phyloP scores from a whole-genome alignment of 257 asterid genomes.

The Sherardia arvensis region DNA sequence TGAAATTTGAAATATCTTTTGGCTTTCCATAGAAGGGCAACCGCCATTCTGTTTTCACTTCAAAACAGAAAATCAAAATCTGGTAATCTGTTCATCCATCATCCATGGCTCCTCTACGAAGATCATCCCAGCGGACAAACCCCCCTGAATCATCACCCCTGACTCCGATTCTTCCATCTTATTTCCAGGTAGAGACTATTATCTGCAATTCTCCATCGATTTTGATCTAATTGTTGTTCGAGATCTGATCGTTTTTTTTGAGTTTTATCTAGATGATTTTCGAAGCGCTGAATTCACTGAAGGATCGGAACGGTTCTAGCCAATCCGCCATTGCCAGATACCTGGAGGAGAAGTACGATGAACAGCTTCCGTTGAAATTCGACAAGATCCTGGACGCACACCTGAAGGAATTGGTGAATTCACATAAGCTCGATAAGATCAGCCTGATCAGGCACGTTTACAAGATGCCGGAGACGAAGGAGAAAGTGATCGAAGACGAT shows the following conservation, averaged over 20 bases:
- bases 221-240: neutral
- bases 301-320: conserved; percentile 53
- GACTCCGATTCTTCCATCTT: neutral
- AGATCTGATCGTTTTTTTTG: neutral
- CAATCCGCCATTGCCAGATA: conserved; percentile 56
- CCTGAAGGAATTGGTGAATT: conserved; percentile 41
- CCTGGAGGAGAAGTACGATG: conserved; percentile 32
- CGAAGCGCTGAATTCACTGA: conserved; percentile 49
- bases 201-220: neutral
- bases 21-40: neutral
- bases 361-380: conserved; percentile 41
- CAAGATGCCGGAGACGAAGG: conserved; percentile 21
- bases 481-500: neutral
- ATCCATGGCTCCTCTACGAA: conserved; percentile 1
- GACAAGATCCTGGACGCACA: conserved; percentile 34
- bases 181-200: neutral
- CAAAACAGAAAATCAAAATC: neutral
- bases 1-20: neutral
- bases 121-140: neutral
- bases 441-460: conserved; percentile 42
- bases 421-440: conserved; percentile 34
- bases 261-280: conserved; percentile 31
- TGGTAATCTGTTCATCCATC: too few species aligned
- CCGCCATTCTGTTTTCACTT: too few species aligned
- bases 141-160: neutral